Conservation (phyloP, 495 filamentous ascomycete species). For the Achaetomiella virescens region DNA sequence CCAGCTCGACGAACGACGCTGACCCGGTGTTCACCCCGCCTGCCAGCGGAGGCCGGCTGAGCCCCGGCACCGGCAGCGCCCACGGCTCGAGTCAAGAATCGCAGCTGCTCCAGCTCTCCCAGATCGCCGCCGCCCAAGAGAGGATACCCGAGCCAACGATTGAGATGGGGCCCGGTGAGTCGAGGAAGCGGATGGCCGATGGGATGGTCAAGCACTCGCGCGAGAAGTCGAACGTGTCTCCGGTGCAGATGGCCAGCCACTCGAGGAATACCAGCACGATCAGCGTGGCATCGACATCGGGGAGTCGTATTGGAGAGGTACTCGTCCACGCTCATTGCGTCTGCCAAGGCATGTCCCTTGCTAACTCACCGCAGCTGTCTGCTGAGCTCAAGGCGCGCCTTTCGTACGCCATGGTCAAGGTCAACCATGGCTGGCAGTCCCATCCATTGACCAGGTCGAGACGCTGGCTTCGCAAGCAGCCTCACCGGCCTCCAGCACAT, state of each 20-base stretch:
- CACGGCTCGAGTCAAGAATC: slow-evolving; percentile 42
- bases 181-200: slow-evolving; percentile 58
- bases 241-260: slow-evolving; percentile 43
- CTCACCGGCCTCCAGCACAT: slow-evolving; percentile 51
- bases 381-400: slow-evolving; percentile 70
- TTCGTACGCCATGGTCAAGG: slow-evolving; percentile 84
- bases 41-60: slow-evolving; percentile 38
- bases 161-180: slow-evolving; percentile 26
- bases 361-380: slow-evolving; percentile 53
- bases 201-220: slow-evolving; percentile 52
- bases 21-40: slow-evolving; percentile 44
- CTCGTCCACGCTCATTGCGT: background rate
- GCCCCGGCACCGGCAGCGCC: slow-evolving; percentile 29
- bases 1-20: slow-evolving; percentile 35
- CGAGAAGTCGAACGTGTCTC: slow-evolving; percentile 33
- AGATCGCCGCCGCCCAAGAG: slow-evolving; percentile 46
- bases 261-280: slow-evolving; percentile 63
- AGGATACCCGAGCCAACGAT: slow-evolving; percentile 32
- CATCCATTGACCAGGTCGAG: slow-evolving; percentile 65
- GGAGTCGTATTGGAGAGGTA: slow-evolving; percentile 72
- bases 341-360: background rate
- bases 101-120: slow-evolving; percentile 47
- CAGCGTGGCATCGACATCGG: slow-evolving; percentile 47
- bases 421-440: slow-evolving; percentile 77
- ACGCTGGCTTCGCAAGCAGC: slow-evolving; percentile 55